phyloP scores from a whole-genome alignment of 2,329 filamentous ascomycete species.

The Fonsecaea multimorphosa region DNA sequence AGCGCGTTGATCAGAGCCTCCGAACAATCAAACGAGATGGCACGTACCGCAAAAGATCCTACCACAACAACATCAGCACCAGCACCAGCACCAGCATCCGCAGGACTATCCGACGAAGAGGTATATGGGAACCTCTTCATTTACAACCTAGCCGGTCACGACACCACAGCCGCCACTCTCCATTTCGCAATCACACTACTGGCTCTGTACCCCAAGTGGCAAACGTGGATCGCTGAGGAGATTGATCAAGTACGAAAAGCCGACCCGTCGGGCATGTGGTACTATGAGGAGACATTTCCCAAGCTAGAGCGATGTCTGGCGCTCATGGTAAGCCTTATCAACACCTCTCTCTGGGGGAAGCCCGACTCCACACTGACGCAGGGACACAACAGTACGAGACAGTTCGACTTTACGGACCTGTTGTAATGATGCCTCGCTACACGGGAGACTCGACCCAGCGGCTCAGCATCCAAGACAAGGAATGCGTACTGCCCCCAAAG shows the following conservation, averaged over 20 bases:
- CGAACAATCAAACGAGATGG: constrained; percentile 39
- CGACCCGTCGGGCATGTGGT: constrained; percentile 39
- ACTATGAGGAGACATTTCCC: constrained; percentile 56
- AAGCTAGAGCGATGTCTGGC: constrained; percentile 53
- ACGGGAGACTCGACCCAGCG: constrained; percentile 27
- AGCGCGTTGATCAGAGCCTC: constrained; percentile 52
- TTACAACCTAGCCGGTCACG: constrained; percentile 55
- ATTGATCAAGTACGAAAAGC: constrained; percentile 34
- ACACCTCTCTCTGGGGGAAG: neutral
- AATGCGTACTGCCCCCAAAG: constrained; percentile 35
- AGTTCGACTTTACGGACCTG: constrained; percentile 40
- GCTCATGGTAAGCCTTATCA: constrained; percentile 53
- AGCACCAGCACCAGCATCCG: too few relatives aligned
- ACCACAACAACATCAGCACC: neutral
- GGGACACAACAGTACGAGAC: constrained; percentile 38
- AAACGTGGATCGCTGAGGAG: constrained; percentile 36
- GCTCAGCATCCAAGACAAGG: constrained; percentile 30
- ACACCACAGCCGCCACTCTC: constrained; percentile 36
- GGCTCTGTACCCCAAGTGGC: constrained; percentile 33
- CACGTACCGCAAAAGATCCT: constrained; percentile 4
- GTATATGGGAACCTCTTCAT: constrained; percentile 55
- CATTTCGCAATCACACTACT: constrained; percentile 35
- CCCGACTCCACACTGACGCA: neutral
- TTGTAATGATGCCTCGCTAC: constrained; percentile 35
- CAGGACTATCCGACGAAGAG: constrained; percentile 48